Conservation (phyloP, 306 rosid species). For the Pyrus communis region DNA sequence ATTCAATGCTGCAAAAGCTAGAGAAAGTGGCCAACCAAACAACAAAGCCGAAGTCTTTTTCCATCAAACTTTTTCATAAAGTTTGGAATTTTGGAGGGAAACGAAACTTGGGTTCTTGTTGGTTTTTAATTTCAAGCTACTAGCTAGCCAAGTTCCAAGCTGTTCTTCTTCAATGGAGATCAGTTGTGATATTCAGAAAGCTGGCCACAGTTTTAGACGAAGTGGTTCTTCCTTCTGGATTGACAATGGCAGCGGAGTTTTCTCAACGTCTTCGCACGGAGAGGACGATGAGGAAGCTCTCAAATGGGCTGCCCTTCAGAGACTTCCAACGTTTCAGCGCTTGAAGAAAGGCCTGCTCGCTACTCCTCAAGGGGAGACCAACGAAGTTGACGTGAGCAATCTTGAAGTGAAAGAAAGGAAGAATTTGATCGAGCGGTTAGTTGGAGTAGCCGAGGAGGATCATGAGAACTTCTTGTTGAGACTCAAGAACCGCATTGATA, state of each 20-base stretch:
- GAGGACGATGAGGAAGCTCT: conserved; percentile 22
- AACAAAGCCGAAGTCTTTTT: neutral
- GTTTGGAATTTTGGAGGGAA: neutral
- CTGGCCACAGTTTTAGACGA: conserved; percentile 6
- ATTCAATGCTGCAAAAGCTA: neutral
- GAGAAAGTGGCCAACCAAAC: neutral
- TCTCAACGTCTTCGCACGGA: neutral
- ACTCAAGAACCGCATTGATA: conserved; percentile 12
- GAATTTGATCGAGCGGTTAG: conserved; percentile 11
- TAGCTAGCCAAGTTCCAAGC: neutral
- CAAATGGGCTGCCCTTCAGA: conserved; percentile 17
- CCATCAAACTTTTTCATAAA: neutral
- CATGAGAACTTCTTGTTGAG: conserved; percentile 12
- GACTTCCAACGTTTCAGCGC: conserved; percentile 9
- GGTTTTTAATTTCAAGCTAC: neutral
- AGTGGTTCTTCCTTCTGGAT: neutral
- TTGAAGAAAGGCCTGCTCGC: conserved; percentile 11
- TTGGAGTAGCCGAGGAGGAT: conserved; percentile 8
- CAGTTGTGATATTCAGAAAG: conserved; percentile 4
- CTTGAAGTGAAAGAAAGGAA: conserved; percentile 2
- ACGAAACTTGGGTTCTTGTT: neutral
- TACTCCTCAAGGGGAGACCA: neutral
- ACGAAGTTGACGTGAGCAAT: neutral
- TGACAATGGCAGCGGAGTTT: neutral
- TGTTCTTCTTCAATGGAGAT: conserved; percentile 4